These are phyloP conservation scores for Candida incommunis DNA, from an alignment of 805 yeast genomes.

Conservation along the genomic window DNA sequence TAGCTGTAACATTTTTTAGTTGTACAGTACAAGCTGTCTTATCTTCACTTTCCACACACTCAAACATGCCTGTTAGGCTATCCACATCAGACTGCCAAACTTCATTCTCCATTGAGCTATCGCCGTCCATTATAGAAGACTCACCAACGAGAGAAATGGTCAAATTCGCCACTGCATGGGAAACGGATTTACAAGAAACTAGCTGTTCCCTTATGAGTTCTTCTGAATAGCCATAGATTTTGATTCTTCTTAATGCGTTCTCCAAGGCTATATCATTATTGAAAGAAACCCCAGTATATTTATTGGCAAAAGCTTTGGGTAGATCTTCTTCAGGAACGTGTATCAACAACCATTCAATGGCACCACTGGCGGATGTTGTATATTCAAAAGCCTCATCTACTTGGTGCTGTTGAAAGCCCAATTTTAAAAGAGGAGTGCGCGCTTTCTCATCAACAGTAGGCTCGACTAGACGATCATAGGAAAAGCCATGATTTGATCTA, in stretches of 20 bases:
- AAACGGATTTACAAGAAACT: constrained; percentile 13
- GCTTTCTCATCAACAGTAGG: constrained; percentile 7
- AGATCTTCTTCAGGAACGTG: constrained; percentile 92
- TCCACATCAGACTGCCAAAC: constrained; percentile 69
- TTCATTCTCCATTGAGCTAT: constrained; percentile 16
- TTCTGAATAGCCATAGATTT: constrained; percentile 55
- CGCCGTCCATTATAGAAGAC: constrained; percentile 3
- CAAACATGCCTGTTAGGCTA: constrained; percentile 47
- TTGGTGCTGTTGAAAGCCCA: constrained; percentile 64
- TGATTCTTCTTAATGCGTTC: constrained; percentile 40
- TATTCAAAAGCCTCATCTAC: constrained; percentile 58
- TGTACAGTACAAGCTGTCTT: constrained; percentile 5
- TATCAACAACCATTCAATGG: constrained; percentile 65
- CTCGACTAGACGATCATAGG: constrained; percentile 23
- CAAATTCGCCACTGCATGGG: constrained; percentile 30
- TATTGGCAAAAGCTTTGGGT: constrained; percentile 33
- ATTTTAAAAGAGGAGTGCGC: constrained; percentile 21
- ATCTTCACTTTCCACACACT: constrained; percentile 16
- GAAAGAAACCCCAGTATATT: constrained; percentile 18
- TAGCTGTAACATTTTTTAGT: constrained; percentile 6
- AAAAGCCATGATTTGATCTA: constrained; percentile 24
- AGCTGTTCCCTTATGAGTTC: constrained; percentile 45
- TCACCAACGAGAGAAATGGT: constrained; percentile 16
- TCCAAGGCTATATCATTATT: constrained; percentile 38
- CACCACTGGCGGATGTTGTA: constrained; percentile 30